phyloP scores from a whole-genome alignment of 352 stramenopile species.

The Globisporangium viniferum region DNA sequence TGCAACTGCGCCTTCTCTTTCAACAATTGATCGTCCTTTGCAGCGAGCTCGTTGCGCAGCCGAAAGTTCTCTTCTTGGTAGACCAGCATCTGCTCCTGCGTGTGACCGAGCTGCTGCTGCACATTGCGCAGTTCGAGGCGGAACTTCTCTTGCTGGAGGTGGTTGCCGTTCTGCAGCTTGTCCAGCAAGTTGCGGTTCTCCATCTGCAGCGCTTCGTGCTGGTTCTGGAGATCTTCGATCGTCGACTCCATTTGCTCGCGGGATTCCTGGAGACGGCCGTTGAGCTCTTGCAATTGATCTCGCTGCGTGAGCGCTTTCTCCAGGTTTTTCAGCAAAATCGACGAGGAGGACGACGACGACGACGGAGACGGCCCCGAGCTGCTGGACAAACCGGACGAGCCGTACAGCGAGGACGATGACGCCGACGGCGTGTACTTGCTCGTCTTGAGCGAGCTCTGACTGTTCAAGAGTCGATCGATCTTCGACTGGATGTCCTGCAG shows the following conservation, averaged over 20 bases:
- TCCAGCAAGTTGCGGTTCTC: constrained; percentile 69
- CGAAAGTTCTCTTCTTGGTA: constrained; percentile 72
- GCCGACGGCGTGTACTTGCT: constrained; percentile 33
- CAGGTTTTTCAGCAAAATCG: constrained; percentile 63
- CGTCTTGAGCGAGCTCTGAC: constrained; percentile 44
- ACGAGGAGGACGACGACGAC: constrained; percentile 29
- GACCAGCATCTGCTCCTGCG: constrained; percentile 66
- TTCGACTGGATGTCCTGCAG: constrained; percentile 77
- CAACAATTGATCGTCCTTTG: constrained; percentile 53
- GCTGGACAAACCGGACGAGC: constrained; percentile 22
- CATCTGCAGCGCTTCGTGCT: constrained; percentile 58
- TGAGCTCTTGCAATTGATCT: constrained; percentile 61
- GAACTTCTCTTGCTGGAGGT: constrained; percentile 73
- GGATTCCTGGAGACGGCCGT: constrained; percentile 42
- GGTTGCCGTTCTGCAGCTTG: constrained; percentile 61
- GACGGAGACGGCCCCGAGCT: constrained; percentile 21
- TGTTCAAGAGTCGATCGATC: constrained; percentile 70
- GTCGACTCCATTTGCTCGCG: constrained; percentile 50
- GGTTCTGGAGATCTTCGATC: constrained; percentile 55
- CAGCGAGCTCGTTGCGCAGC: constrained; percentile 44
- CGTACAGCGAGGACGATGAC: constrained; percentile 5
- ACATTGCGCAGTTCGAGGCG: constrained; percentile 55
- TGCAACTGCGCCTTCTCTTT: constrained; percentile 58
- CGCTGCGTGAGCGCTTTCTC: constrained; percentile 70
- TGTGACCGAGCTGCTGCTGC: constrained; percentile 60